A percentile compares a stretch with the other conserved stretches of the same genome.
phyloP scores from a whole-genome alignment of 805 yeast genomes.

The Yamadazyma kitorensis region DNA sequence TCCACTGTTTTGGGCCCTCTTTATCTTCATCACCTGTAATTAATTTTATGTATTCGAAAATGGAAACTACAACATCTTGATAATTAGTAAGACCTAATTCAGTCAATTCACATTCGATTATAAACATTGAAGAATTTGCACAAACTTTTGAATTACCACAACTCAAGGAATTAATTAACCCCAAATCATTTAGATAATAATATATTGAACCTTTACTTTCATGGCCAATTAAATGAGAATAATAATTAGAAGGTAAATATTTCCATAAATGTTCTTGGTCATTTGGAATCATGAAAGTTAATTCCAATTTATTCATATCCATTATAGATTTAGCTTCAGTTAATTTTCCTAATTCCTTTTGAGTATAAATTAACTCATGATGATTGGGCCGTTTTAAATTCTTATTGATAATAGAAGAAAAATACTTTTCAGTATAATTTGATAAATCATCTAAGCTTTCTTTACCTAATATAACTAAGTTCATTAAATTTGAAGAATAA shows the following conservation, averaged over 20 bases:
- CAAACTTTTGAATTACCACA: conserved; percentile 70
- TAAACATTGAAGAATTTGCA: conserved; percentile 63
- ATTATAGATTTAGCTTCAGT: conserved; percentile 77
- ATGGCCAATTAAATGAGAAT: conserved; percentile 85
- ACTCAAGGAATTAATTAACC: conserved; percentile 79
- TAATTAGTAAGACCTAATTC: conserved; percentile 65
- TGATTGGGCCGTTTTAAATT: conserved; percentile 43
- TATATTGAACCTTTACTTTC: conserved; percentile 87
- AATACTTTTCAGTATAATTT: conserved; percentile 64
- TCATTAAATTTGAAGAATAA: conserved; percentile 89
- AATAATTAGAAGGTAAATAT: conserved; percentile 66
- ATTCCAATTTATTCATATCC: conserved; percentile 65
- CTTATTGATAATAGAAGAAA: conserved; percentile 59
- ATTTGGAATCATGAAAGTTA: conserved; percentile 76
- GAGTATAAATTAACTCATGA: conserved; percentile 46
- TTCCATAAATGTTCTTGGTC: conserved; percentile 59
- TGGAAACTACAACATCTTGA: conserved; percentile 52
- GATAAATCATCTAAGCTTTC: conserved; percentile 73
- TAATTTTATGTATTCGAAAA: conserved; percentile 74
- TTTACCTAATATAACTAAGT: conserved; percentile 77
- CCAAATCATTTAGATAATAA: conserved; percentile 60
- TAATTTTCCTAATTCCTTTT: conserved; percentile 49
- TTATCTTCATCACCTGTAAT: conserved; percentile 38
- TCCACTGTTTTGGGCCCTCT: conserved; percentile 64
- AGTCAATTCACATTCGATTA: conserved; percentile 75